Conservation (phyloP, 352 stramenopile species). For the Pythium dissimile region DNA sequence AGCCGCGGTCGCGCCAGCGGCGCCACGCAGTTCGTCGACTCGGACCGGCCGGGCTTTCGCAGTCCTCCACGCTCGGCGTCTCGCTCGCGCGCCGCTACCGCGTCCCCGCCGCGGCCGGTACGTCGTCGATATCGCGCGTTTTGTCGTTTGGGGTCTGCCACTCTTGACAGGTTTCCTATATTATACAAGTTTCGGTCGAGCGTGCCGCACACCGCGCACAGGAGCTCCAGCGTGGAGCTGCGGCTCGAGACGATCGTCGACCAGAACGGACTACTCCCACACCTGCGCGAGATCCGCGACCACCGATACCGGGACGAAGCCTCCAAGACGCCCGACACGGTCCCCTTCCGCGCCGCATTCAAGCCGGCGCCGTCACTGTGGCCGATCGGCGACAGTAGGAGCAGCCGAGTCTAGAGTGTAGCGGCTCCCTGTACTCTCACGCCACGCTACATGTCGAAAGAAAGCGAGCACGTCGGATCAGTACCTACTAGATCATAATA, state of each 20-base stretch:
- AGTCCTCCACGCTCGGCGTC: neutral
- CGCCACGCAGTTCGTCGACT: conserved; percentile 10
- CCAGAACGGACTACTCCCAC: conserved; percentile 50
- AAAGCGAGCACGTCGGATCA: too few relatives aligned
- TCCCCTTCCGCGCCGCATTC: conserved; percentile 19
- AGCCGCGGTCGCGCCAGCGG: neutral
- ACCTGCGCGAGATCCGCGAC: conserved; percentile 47
- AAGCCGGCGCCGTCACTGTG: conserved; percentile 15
- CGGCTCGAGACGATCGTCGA: conserved; percentile 58
- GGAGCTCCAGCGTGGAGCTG: conserved; percentile 55
- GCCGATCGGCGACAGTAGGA: conserved; percentile 4
- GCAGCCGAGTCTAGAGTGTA: neutral
- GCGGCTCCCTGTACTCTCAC: neutral
- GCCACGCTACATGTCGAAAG: conserved; percentile 8
- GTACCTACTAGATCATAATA: too few relatives aligned
- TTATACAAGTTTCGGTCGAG: conserved; percentile 31
- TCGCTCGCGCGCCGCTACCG: conserved; percentile 3
- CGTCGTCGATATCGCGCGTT: neutral
- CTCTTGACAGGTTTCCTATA: neutral
- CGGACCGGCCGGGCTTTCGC: conserved; percentile 5
- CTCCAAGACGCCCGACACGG: neutral
- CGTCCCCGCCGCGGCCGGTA: conserved; percentile 5
- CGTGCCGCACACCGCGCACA: conserved; percentile 61
- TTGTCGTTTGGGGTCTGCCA: neutral
- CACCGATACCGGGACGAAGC: conserved; percentile 48